These are phyloP conservation scores for Penicillium fimorum DNA, from an alignment of 495 filamentous ascomycete species.

Conservation along the genomic window DNA sequence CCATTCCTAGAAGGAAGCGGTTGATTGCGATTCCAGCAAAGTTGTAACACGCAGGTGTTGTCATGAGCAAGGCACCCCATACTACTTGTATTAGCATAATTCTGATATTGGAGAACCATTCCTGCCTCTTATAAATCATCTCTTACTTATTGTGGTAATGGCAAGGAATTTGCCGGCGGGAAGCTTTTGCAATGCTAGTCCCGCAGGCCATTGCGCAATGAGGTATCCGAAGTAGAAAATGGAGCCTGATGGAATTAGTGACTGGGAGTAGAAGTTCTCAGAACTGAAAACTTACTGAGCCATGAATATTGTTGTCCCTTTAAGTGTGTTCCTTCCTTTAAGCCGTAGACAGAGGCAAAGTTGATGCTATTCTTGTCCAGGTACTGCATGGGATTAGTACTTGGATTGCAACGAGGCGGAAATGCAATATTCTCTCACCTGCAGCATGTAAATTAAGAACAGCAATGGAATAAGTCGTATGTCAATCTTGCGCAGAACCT, in stretches of 20 bases:
- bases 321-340: conserved; percentile 51
- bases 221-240: conserved; percentile 59
- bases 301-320: conserved; percentile 58
- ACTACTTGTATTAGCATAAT: conserved; percentile 17
- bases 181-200: conserved; percentile 51
- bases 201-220: conserved; percentile 52
- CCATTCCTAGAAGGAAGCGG: conserved; percentile 51
- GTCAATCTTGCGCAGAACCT: conserved; percentile 56
- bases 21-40: conserved; percentile 45
- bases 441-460: conserved; percentile 52
- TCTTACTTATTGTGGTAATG: conserved; percentile 33
- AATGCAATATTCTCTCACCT: conserved; percentile 17
- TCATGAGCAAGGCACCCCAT: conserved; percentile 44
- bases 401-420: not conserved
- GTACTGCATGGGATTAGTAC: conserved; percentile 41
- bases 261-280: not conserved
- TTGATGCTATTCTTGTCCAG: conserved; percentile 61
- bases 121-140: not conserved
- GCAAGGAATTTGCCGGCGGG: conserved; percentile 54
- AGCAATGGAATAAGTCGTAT: conserved; percentile 53
- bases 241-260: conserved; percentile 28
- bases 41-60: conserved; percentile 39
- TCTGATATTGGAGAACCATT: not conserved
- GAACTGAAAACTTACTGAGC: conserved; percentile 33
- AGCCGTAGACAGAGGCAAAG: conserved; percentile 58